Evolutionary conservation across 371 early-diverging fungal species (phyloP).

Genomic region (Apophysomyces variabilis): DNA sequence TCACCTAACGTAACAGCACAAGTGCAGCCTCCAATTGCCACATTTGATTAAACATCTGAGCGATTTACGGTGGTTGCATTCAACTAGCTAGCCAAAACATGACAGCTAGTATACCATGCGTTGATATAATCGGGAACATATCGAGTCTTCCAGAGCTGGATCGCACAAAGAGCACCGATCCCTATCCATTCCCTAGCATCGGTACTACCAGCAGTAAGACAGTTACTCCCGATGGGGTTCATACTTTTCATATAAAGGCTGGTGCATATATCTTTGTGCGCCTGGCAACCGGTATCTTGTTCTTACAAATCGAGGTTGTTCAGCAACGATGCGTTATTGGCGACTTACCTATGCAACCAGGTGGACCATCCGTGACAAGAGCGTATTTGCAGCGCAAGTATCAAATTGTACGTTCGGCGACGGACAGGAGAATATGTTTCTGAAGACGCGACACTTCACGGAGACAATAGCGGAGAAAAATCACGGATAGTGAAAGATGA

Average conservation of each 20-base stretch:
- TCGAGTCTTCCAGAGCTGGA: slow-evolving; percentile 27
- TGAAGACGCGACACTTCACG: neutral
- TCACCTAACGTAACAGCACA: slow-evolving; percentile 36
- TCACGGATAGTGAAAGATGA: neutral
- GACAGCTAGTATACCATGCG: slow-evolving; percentile 27
- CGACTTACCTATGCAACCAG: neutral
- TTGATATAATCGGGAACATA: slow-evolving; percentile 42
- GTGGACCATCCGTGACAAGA: neutral
- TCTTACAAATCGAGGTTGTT: slow-evolving; percentile 17
- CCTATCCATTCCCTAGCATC: slow-evolving; percentile 15
- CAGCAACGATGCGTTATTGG: slow-evolving; percentile 12
- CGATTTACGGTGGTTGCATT: slow-evolving; percentile 36
- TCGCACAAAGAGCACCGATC: neutral
- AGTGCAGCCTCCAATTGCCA: slow-evolving; percentile 42
- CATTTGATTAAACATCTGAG: slow-evolving; percentile 12
- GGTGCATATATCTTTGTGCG: slow-evolving; percentile 7
- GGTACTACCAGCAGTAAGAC: slow-evolving; percentile 9
- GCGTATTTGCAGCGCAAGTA: slow-evolving; percentile 19
- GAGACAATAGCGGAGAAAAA: neutral
- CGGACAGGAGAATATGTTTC: slow-evolving; percentile 15
- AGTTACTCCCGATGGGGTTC: slow-evolving; percentile 1
- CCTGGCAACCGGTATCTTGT: slow-evolving; percentile 15
- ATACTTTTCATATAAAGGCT: neutral
- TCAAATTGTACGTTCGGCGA: slow-evolving; percentile 2
- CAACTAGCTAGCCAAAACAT: neutral